Evolutionary conservation across 2,329 filamentous ascomycete genomes (phyloP).

Genomic region (Parafenestella ontariensis): DNA sequence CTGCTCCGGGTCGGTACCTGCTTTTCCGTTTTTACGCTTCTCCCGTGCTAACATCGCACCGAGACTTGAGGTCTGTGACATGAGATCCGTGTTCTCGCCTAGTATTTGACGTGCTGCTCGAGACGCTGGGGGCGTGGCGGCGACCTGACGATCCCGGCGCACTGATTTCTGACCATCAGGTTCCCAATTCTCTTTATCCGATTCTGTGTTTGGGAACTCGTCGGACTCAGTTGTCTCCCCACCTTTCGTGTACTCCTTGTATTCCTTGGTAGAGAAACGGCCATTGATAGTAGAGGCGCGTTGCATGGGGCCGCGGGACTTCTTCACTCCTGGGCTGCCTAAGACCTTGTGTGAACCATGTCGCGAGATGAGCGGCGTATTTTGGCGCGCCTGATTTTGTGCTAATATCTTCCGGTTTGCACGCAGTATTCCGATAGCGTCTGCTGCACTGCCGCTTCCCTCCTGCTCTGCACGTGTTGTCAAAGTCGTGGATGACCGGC

Average conservation of each 20-base stretch:
- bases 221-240: slow-evolving; percentile 50
- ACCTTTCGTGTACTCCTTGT: slow-evolving; percentile 29
- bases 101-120: slow-evolving; percentile 51
- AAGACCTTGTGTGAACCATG: slow-evolving; percentile 35
- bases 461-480: slow-evolving; percentile 84
- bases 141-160: slow-evolving; percentile 28
- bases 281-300: slow-evolving; percentile 46
- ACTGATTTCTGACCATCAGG: slow-evolving; percentile 50
- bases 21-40: slow-evolving; percentile 34
- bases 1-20: slow-evolving; percentile 53
- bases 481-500: slow-evolving; percentile 71
- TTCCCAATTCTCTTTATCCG: slow-evolving; percentile 93
- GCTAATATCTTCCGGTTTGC: slow-evolving; percentile 65
- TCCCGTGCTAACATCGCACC: slow-evolving; percentile 46
- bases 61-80: slow-evolving; percentile 48
- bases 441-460: slow-evolving; percentile 77
- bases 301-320: slow-evolving; percentile 40
- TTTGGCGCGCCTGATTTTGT: slow-evolving; percentile 70
- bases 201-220: slow-evolving; percentile 69
- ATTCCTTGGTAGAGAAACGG: slow-evolving; percentile 41
- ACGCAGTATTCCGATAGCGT: slow-evolving; percentile 80
- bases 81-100: slow-evolving; percentile 54
- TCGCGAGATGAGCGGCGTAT: slow-evolving; percentile 55
- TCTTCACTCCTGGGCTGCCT: slow-evolving; percentile 47
- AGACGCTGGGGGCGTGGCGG: slow-evolving; percentile 41